Evolutionary conservation across 192 early-diverging fungal genomes (phyloP).

Genomic region (Coemansia sp.): DNA sequence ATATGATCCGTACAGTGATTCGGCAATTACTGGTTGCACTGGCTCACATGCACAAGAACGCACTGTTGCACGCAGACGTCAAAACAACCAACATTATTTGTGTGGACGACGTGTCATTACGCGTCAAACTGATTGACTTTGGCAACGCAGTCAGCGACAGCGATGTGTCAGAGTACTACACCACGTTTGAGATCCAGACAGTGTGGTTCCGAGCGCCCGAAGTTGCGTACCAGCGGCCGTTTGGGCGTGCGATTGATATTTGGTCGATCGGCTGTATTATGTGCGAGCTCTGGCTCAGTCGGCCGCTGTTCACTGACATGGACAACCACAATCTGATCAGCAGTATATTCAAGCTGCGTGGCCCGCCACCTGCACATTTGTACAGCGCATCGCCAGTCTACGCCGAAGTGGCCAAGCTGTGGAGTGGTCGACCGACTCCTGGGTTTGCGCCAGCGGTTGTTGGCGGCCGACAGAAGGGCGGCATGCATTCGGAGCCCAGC

Average conservation of each 20-base stretch:
- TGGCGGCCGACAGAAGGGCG: conserved; percentile 22
- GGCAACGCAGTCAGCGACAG: conserved; percentile 74
- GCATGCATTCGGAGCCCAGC: conserved; percentile 35
- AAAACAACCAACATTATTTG: conserved; percentile 89
- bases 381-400: conserved; percentile 63
- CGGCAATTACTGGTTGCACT: conserved; percentile 83
- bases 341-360: conserved; percentile 68
- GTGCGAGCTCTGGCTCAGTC: conserved; percentile 74
- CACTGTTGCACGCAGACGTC: conserved; percentile 86
- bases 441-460: conserved; percentile 39
- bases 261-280: conserved; percentile 85
- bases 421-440: conserved; percentile 36
- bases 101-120: conserved; percentile 66
- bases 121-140: conserved; percentile 94
- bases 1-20: conserved; percentile 75
- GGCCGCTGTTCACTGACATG: conserved; percentile 65
- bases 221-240: conserved; percentile 72
- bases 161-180: conserved; percentile 49
- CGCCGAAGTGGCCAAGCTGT: conserved; percentile 55
- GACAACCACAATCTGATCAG: conserved; percentile 63
- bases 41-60: conserved; percentile 76
- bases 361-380: conserved; percentile 65
- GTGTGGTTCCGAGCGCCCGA: conserved; percentile 96
- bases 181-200: conserved; percentile 81
- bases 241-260: conserved; percentile 76